These are phyloP conservation scores for Xylaria telfairii DNA, from an alignment of 495 filamentous ascomycete genomes.

Conservation along the genomic window DNA sequence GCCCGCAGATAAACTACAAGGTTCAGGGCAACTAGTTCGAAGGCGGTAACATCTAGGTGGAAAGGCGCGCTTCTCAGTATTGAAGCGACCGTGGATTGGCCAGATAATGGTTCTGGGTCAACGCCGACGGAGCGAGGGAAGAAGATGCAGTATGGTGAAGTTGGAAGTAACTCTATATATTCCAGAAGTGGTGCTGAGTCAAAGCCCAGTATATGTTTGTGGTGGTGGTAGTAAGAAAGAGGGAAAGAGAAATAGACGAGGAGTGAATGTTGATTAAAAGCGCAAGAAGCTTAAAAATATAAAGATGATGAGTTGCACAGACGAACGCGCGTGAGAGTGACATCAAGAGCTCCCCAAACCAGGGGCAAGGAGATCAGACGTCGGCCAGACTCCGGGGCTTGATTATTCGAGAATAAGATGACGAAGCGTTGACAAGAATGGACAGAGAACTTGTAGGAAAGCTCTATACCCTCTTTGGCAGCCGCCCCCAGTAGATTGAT, in stretches of 20 bases:
- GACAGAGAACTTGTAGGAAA: slow-evolving; percentile 29
- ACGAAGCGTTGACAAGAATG: slow-evolving; percentile 33
- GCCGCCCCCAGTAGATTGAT: slow-evolving; percentile 25
- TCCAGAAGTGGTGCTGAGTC: background rate
- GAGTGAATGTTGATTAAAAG: slow-evolving; percentile 10
- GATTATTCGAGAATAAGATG: slow-evolving; percentile 37
- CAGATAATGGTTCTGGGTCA: slow-evolving; percentile 7
- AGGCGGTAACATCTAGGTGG: slow-evolving; percentile 21
- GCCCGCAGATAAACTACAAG: slow-evolving; percentile 13
- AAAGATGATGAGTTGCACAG: slow-evolving; percentile 23
- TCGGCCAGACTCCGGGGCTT: slow-evolving; percentile 43
- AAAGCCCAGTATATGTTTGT: background rate
- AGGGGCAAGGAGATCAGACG: slow-evolving; percentile 32
- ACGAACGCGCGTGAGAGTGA: slow-evolving; percentile 24
- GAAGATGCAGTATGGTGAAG: slow-evolving; percentile 7
- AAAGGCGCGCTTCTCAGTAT: slow-evolving; percentile 15
- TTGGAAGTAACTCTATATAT: slow-evolving; percentile 19
- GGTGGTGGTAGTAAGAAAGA: background rate
- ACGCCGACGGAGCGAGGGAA: background rate
- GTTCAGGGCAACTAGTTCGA: slow-evolving; percentile 15
- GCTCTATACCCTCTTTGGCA: slow-evolving; percentile 40
- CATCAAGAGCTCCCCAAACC: slow-evolving; percentile 26
- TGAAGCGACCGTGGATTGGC: slow-evolving; percentile 13
- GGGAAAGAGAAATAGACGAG: slow-evolving; percentile 4
- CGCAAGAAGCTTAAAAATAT: slow-evolving; percentile 23